A percentile compares a stretch with the other conserved stretches of the same genome.
Conservation (phyloP, 2,329 filamentous ascomycete genomes). For the Cladophialophora chaetospira region DNA sequence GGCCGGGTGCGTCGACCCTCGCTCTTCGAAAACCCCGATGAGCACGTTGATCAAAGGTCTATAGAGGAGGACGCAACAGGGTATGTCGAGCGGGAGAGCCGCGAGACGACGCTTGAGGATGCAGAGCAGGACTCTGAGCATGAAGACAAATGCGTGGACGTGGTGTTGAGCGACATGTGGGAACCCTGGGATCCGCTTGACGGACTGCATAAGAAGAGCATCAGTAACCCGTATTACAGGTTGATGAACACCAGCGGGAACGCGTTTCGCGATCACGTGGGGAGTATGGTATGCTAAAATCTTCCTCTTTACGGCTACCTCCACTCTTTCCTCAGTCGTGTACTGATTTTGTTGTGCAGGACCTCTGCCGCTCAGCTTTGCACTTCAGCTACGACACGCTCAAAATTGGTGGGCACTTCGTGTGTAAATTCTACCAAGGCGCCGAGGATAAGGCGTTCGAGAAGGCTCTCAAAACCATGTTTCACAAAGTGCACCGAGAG, state of each 20-base stretch:
- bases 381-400: conserved; percentile 84
- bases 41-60: conserved; percentile 2
- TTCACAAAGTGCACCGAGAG: conserved; percentile 77
- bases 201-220: conserved; percentile 79
- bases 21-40: not conserved
- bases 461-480: conserved; percentile 71
- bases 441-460: conserved; percentile 81
- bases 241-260: conserved; percentile 99
- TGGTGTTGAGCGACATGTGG: conserved; percentile 99
- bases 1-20: conserved; percentile 52
- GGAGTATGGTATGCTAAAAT: conserved; percentile 98
- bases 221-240: conserved; percentile 96
- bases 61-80: conserved; percentile 32
- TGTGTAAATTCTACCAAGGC: conserved; percentile 98
- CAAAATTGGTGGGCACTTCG: conserved; percentile 78
- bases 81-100: conserved; percentile 28
- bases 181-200: conserved; percentile 85
- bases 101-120: conserved; percentile 39
- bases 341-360: conserved; percentile 54
- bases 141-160: conserved; percentile 70
- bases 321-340: not conserved
- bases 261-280: conserved; percentile 80
- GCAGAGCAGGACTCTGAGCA: conserved; percentile 38
- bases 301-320: too few species aligned
- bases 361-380: conserved; percentile 84